Base-by-base conservation (phyloP, 495 filamentous ascomycete species). In the Penicillium argentinense region DNA sequence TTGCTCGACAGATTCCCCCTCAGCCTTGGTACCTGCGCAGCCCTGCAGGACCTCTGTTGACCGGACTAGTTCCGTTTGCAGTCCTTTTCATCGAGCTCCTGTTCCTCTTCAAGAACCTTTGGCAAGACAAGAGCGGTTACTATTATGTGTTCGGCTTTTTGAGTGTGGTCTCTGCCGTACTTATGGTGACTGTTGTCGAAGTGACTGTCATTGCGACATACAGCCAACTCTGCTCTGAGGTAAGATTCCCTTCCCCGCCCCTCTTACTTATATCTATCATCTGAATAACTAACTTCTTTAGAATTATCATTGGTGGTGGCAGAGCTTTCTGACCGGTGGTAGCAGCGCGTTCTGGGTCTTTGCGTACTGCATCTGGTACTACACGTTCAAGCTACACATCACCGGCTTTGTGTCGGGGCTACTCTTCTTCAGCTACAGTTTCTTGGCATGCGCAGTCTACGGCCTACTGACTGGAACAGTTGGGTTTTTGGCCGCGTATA, bases 271-370 rank as follows among this genome's bases (percentile, higher is more conserved):
- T 13, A 5, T 29, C 22, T 11, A 28, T 16, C 38, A 3, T 6
- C 5, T 26, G 14, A 6, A 12, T 32, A 17, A 17, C 18, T 9
- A 32, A 9, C 3, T 5, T 5, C 36, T 17, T 19, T 43, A 91
- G 83, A 92, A 96, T 62, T 89, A 95, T 66, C 79, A 93, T 63
- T 97, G 91, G 91, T 95, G 88, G 89, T 96, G 90, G 90, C 86
- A 89, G 60, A 89, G 86, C 52, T 93, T 97, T 72, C 65, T 90
- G 27, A 80, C 91, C 12, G 91, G 91, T 30, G 85, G 85, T 40
- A 84, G 85, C 55, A 87, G 82, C 51, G 81, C 86, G 2, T 66
- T 89, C 49, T 97, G 91, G 91, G 82, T 97, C 28, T 95, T 92
- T 61, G 57, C 80, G 28, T 96, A 95, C 66, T 88, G 87, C 57